Evolutionary conservation across 1,284 basidiomycete genomes (phyloP).

Genomic region (Trichosporon inkin): DNA sequence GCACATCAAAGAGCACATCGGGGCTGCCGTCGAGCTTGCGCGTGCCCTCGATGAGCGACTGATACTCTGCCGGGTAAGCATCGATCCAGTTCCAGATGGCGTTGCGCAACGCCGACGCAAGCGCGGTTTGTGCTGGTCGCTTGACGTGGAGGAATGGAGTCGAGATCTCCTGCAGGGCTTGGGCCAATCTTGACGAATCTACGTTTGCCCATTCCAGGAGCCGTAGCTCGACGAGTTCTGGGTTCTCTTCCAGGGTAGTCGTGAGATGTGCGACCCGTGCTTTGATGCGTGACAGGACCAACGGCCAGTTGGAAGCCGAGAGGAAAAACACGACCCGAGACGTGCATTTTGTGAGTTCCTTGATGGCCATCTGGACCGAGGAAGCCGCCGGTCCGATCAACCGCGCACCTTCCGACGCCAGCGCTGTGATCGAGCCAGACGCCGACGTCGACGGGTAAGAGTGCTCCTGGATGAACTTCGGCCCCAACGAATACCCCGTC

Average conservation of each 20-base stretch:
- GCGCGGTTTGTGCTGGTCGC: slow-evolving; percentile 65
- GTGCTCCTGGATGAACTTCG: slow-evolving; percentile 33
- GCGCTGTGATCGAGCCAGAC: neutral
- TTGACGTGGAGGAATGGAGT: slow-evolving; percentile 80
- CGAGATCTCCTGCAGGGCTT: slow-evolving; percentile 61
- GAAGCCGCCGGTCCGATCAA: slow-evolving; percentile 17
- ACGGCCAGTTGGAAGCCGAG: slow-evolving; percentile 83
- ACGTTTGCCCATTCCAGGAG: slow-evolving; percentile 52
- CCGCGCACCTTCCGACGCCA: slow-evolving; percentile 15
- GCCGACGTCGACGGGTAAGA: slow-evolving; percentile 30
- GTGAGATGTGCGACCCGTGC: slow-evolving; percentile 58
- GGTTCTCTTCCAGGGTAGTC: slow-evolving; percentile 52
- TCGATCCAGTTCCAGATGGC: slow-evolving; percentile 93
- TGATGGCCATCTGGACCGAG: slow-evolving; percentile 28
- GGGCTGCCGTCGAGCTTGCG: slow-evolving; percentile 72
- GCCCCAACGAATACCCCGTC: slow-evolving; percentile 24
- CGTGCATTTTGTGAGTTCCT: slow-evolving; percentile 49
- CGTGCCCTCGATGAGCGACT: slow-evolving; percentile 60
- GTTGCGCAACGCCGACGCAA: slow-evolving; percentile 68
- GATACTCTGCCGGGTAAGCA: slow-evolving; percentile 73
- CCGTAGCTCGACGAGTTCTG: slow-evolving; percentile 53
- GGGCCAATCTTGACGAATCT: slow-evolving; percentile 43
- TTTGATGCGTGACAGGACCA: slow-evolving; percentile 70
- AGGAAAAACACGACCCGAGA: slow-evolving; percentile 81
- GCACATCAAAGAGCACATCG: slow-evolving; percentile 74